Evolutionary conservation across 345 rosid species (phyloP).

Genomic region (Rubroshorea leprosula): DNA sequence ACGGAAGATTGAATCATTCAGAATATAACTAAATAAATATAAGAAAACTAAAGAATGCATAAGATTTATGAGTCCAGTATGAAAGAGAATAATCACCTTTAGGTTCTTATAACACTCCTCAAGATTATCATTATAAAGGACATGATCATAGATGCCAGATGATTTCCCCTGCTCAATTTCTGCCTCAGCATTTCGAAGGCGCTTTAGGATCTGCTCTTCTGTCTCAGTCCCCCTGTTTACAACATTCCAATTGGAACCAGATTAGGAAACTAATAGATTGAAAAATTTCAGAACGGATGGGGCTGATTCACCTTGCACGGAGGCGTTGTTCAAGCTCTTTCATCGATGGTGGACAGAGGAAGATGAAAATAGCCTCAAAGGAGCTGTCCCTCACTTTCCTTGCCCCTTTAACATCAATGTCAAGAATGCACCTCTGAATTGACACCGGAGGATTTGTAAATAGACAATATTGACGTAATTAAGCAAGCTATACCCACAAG

Average conservation of each 20-base stretch:
- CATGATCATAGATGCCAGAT: conserved; percentile 63
- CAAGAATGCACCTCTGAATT: conserved; percentile 87
- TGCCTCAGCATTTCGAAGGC: conserved; percentile 65
- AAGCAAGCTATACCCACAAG: no score
- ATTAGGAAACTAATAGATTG: conserved; percentile 2
- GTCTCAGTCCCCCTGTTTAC: conserved; percentile 77
- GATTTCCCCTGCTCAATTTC: conserved; percentile 78
- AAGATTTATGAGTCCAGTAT: no score
- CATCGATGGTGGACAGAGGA: conserved; percentile 87
- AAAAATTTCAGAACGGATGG: neutral
- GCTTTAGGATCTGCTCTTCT: conserved; percentile 76
- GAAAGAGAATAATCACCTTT: conserved; percentile 45
- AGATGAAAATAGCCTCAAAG: conserved; percentile 75
- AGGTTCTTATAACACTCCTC: conserved; percentile 70
- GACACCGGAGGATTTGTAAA: no score
- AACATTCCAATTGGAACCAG: conserved; percentile 11
- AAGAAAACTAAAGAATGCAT: neutral
- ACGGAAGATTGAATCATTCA: neutral
- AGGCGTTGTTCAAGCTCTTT: conserved; percentile 76
- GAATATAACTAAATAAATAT: no score
- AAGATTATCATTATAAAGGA: conserved; percentile 62
- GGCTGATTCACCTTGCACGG: conserved; percentile 57
- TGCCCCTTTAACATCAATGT: conserved; percentile 98
- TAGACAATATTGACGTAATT: no score
- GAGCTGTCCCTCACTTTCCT: conserved; percentile 65